Evolutionary conservation across 495 filamentous ascomycete genomes (phyloP), one percentile per base, ranked within the genome.

Genomic region (Penicillium canescens): DNA sequence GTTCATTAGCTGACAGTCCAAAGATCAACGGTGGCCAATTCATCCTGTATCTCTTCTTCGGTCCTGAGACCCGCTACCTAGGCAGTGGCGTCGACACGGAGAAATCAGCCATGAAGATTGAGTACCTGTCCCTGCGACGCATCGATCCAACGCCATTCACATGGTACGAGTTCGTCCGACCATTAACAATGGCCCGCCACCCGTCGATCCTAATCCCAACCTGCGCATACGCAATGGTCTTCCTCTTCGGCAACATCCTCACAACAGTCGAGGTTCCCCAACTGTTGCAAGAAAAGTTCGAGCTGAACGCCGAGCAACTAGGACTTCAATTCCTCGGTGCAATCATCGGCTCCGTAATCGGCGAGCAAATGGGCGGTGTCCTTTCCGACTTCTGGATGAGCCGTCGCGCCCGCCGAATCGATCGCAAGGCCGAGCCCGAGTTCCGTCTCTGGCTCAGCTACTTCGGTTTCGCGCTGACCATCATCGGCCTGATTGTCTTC

Each of bases 361-460:
- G 81, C 36, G 81, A 83, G 62, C 81, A 81, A 56, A 56, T 84
- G 42, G 77, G 76, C 20, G 81, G 80, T 23, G 50, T 57, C 11
- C 31, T 74, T 26, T 79, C 74, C 21, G 79, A 83, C 31, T 51
- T 61, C 7, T 82, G 75, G 73, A 81, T 83, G 73, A 66, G 56
- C 14, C 48, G 57, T 6, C 59, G 66, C 10, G 48, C 58, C 11
- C 56, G 57, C 9, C 65, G 56, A 34, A 62, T 65, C n/a, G 55
- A 56, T 13, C 48, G 55, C 14, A 67, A 63, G 33, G 65, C 71
- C 6, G 56, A 63, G 6, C 75, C 79, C 0, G 76, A 80, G 42
- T 72, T 65, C 54, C 67, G 81, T 5, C 67, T 84, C 4, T 84
- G 79, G 78, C 62, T 84, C n/a, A 73, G 66, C 47, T 82, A 83